Evolutionary conservation across 2,329 filamentous ascomycete species (phyloP), one percentile per base, ranked within the genome.

Genomic region (Ophiostoma perfectum): DNA sequence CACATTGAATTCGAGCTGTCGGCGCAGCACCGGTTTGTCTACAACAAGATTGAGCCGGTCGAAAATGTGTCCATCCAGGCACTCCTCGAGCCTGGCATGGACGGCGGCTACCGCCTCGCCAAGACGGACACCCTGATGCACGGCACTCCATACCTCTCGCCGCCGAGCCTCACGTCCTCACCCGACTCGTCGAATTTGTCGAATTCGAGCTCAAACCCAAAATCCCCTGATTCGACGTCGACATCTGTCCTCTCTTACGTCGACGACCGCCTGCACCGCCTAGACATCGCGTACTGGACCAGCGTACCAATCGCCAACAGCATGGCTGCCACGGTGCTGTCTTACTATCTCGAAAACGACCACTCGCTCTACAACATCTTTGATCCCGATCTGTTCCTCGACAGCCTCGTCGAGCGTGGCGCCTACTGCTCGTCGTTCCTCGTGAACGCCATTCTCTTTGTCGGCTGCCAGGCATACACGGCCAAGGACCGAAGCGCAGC

Each of bases 311-410:
- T 72, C n/a, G 18, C 64, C 3, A 47, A 70, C 39, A 65, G 66
- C 2, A 44, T 72, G n/a, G 71, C 71, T 2, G 69, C 69, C 9
- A 41, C 58, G 4, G 67, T 70, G 3, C 55, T 72, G 4, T 72
- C 71, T 2, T 67, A 69, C 6, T 71, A 73, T 41, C 55, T 73
- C 6, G 42, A 65, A 27, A 67, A 65, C 14, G 72, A 73, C 49
- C 58, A 55, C 7, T 18, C 49, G 8, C 49, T 55, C 8, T 55
- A 18, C 49, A 55, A 55, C 11, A 55, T 55, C n/a, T 55, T 55
- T 55, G n/a, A 55, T 9, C 49, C 49, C n/a, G 49, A 55, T 8
- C 11, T 55, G 1, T 55, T 55, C 9, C 1, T 55, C 8, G n/a
- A 55, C 49, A 18, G n/a, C 11, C n/a, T 55, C 4, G 3, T 27